These are phyloP conservation scores for Bipolaris cookei DNA, from an alignment of 2,329 filamentous ascomycete genomes.

Conservation along the genomic window DNA sequence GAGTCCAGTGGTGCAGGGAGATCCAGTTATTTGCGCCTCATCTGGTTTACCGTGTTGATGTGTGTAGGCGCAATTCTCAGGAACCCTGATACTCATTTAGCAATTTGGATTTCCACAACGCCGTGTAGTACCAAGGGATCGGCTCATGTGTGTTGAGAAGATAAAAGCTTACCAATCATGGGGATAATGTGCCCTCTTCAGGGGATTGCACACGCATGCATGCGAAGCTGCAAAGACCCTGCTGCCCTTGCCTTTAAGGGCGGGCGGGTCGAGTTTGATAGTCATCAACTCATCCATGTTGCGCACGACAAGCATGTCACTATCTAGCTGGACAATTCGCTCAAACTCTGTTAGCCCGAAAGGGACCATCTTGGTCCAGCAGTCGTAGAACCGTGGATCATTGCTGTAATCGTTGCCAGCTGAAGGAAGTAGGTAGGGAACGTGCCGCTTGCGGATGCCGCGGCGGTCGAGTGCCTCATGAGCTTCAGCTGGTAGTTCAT, in stretches of 20 bases:
- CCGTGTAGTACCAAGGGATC: not conserved
- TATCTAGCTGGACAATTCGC: conserved; percentile 81
- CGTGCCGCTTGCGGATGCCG: conserved; percentile 70
- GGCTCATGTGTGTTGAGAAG: not conserved
- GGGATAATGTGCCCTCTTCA: conserved; percentile 79
- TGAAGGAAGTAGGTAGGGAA: conserved; percentile 74
- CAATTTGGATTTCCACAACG: too few relatives aligned
- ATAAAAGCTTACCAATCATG: conserved; percentile 62
- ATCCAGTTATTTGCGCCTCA: conserved; percentile 59
- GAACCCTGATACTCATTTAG: conserved; percentile 45
- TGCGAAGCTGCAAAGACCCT: conserved; percentile 81
- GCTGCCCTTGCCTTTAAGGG: conserved; percentile 59
- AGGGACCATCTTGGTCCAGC: conserved; percentile 83
- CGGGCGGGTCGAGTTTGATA: conserved; percentile 69
- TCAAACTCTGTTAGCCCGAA: conserved; percentile 79
- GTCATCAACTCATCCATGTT: conserved; percentile 96
- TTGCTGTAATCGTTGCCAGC: conserved; percentile 70
- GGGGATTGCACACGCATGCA: conserved; percentile 87
- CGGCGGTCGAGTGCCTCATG: conserved; percentile 72
- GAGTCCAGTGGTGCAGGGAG: conserved; percentile 58
- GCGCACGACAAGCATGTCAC: conserved; percentile 80
- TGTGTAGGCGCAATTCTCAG: conserved; percentile 67
- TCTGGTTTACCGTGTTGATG: conserved; percentile 61
- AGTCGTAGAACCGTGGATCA: conserved; percentile 85
- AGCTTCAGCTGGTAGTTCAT: conserved; percentile 71